A percentile compares a stretch with the other conserved stretches of the same genome.
phyloP scores from a whole-genome alignment of 371 early-diverging fungal genomes.

The Homolaphlyctis polyrhiza region DNA sequence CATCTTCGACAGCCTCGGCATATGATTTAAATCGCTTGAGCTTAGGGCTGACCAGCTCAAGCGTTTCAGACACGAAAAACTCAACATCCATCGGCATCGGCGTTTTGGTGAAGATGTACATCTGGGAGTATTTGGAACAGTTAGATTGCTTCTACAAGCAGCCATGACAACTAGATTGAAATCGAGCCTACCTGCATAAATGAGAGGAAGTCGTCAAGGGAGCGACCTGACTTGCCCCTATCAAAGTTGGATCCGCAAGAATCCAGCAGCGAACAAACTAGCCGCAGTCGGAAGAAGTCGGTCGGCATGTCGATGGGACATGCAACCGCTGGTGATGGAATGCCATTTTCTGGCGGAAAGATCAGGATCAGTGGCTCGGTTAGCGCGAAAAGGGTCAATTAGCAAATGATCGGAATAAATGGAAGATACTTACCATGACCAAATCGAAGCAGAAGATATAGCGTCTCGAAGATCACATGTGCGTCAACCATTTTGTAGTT shows the following conservation, averaged over 20 bases:
- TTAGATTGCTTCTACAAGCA: neutral
- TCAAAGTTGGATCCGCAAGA: constrained; percentile 85
- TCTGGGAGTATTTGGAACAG: constrained; percentile 43
- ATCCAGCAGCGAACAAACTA: constrained; percentile 81
- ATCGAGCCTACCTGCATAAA: too few relatives aligned
- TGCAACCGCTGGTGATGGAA: constrained; percentile 60
- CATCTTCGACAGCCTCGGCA: constrained; percentile 73
- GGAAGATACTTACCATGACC: constrained; percentile 63
- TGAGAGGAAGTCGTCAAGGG: constrained; percentile 72
- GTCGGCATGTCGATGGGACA: constrained; percentile 73
- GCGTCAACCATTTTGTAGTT: constrained; percentile 82
- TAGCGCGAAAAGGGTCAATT: neutral
- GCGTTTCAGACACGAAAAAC: constrained; percentile 76
- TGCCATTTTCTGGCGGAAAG: constrained; percentile 52
- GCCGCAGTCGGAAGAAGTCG: constrained; percentile 91
- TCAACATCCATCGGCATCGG: constrained; percentile 83
- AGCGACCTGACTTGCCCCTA: constrained; percentile 61
- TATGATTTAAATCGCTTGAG: constrained; percentile 54
- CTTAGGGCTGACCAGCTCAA: constrained; percentile 69
- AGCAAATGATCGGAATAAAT: neutral
- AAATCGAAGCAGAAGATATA: constrained; percentile 76
- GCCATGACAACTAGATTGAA: neutral
- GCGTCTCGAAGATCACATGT: constrained; percentile 71
- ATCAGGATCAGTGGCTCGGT: neutral
- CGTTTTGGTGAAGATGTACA: constrained; percentile 80